These are phyloP conservation scores for Leccinum olivaceopallidum DNA, from an alignment of 768 basidiomycete species.

Conservation along the genomic window DNA sequence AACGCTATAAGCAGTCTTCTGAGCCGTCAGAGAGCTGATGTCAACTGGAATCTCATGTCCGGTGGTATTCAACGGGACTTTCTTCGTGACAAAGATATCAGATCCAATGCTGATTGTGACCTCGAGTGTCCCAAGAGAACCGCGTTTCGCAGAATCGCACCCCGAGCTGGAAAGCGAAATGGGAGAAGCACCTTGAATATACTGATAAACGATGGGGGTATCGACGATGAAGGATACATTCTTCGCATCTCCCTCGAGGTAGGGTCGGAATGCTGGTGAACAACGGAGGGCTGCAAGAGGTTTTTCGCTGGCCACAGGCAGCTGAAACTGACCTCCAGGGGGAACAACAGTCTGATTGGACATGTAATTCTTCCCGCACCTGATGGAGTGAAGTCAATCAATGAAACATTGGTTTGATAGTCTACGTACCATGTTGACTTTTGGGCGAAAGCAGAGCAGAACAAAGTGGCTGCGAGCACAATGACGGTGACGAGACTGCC, in stretches of 20 bases:
- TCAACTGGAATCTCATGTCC: conserved; percentile 37
- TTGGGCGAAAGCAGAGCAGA: conserved; percentile 21
- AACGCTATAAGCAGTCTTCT: conserved; percentile 32
- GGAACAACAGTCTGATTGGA: conserved; percentile 40
- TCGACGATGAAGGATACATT: conserved; percentile 37
- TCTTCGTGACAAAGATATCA: conserved; percentile 22
- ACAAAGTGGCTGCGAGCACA: conserved; percentile 12
- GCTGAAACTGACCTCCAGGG: conserved; percentile 47
- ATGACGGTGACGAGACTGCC: not conserved
- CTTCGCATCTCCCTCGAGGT: conserved; percentile 42
- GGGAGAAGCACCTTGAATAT: conserved; percentile 36
- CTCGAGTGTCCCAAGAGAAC: conserved; percentile 12
- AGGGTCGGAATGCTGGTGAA: conserved; percentile 47
- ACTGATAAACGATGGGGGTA: conserved; percentile 36
- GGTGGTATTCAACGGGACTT: conserved; percentile 40
- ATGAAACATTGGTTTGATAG: no score
- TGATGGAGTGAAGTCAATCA: conserved; percentile 13
- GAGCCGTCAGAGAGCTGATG: conserved; percentile 30
- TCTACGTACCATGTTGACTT: conserved; percentile 25
- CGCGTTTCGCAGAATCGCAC: not conserved
- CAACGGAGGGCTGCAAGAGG: conserved; percentile 49
- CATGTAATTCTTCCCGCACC: conserved; percentile 56
- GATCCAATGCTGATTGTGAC: conserved; percentile 36
- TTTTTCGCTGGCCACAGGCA: conserved; percentile 33
- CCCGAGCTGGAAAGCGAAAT: conserved; percentile 23